Percentiles rank a stretch among this genome's conserved stretches.
Conservation (phyloP, 2,329 filamentous ascomycete genomes). For the Didymosphaeria variabile region DNA sequence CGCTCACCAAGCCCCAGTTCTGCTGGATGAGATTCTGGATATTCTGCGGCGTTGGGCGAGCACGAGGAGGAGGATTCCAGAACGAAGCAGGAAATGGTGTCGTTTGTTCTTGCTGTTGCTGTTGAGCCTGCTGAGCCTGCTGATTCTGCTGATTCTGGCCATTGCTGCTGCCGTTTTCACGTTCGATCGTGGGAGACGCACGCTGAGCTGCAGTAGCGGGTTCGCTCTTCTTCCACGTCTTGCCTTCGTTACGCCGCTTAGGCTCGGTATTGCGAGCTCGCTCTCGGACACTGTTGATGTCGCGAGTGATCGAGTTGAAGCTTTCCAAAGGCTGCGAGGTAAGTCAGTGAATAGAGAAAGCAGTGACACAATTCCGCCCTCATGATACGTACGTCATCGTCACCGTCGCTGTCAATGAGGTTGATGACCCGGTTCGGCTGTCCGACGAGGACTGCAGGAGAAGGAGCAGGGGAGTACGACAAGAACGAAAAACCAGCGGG, state of each 20-base stretch:
- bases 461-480: neutral
- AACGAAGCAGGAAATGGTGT: neutral
- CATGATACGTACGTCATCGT: constrained; percentile 11
- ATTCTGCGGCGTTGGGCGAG: neutral
- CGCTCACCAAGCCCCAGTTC: neutral
- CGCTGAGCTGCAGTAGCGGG: neutral
- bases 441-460: neutral
- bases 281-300: constrained; percentile 22
- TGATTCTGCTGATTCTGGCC: constrained; percentile 1
- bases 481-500: neutral
- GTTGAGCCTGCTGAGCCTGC: neutral
- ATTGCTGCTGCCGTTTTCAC: neutral
- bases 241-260: neutral
- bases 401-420: constrained; percentile 17
- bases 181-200: neutral
- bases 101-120: neutral
- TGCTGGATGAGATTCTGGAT: neutral
- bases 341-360: neutral
- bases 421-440: constrained; percentile 7
- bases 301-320: constrained; percentile 17
- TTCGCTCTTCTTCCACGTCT: neutral
- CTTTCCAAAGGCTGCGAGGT: constrained; percentile 11
- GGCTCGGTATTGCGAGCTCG: constrained; percentile 16
- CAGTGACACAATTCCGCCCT: neutral
- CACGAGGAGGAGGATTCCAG: neutral